These are phyloP conservation scores for Sesbania bispinosa DNA, from an alignment of 306 rosid genomes.

Conservation along the genomic window DNA sequence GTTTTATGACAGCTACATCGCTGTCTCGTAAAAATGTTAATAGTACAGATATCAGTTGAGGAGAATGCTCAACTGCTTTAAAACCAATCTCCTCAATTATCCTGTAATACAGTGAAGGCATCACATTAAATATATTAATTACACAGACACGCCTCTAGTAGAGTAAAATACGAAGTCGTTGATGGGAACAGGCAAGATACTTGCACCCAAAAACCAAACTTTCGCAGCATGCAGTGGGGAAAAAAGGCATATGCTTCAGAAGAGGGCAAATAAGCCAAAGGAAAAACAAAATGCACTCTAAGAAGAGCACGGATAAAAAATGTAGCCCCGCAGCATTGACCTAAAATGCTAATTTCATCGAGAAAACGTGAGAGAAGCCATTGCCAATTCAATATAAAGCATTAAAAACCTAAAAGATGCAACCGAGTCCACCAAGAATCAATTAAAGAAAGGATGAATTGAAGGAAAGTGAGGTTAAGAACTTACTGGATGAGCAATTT, in stretches of 20 bases:
- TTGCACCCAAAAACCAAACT: not conserved
- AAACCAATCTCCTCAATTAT: constrained; percentile 79
- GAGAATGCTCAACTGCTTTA: constrained; percentile 67
- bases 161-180: not conserved
- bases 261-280: not conserved
- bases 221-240: too few relatives aligned
- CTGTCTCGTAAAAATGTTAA: constrained; percentile 62
- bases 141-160: not conserved
- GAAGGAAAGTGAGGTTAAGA: constrained; percentile 20
- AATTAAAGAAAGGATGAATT: not conserved
- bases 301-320: not conserved
- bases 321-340: not conserved
- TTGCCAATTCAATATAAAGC: not conserved
- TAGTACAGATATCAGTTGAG: constrained; percentile 55
- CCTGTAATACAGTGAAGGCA: constrained; percentile 40
- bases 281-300: not conserved
- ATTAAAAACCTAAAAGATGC: not conserved
- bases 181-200: not conserved
- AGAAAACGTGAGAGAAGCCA: not conserved
- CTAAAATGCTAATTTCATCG: not conserved
- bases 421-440: too few relatives aligned
- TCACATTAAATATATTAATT: not conserved
- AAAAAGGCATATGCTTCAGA: not conserved
- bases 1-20: constrained; percentile 51
- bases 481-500: constrained; percentile 76